Evolutionary conservation across 2,329 filamentous ascomycete genomes (phyloP).

Genomic region (Moelleriella libera): DNA sequence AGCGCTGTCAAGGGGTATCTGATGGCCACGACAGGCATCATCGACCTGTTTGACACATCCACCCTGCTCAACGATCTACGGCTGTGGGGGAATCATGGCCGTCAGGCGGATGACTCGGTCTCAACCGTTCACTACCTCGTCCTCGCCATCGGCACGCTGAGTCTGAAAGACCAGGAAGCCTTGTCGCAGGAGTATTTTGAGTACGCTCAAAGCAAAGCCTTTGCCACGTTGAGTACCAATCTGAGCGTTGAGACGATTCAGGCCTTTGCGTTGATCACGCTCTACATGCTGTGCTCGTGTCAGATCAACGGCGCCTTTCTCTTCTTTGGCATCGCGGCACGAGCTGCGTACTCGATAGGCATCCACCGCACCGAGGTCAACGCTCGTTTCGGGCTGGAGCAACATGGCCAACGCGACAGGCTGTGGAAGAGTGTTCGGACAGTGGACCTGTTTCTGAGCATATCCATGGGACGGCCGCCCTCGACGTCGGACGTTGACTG

Average conservation of each 20-base stretch:
- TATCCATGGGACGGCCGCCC: conserved; percentile 39
- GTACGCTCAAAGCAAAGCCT: conserved; percentile 30
- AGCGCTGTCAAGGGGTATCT: conserved; percentile 21
- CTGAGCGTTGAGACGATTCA: conserved; percentile 35
- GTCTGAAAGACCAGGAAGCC: conserved; percentile 19
- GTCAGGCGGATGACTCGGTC: conserved; percentile 19
- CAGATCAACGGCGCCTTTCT: conserved; percentile 41
- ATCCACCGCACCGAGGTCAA: conserved; percentile 40
- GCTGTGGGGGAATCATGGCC: conserved; percentile 23
- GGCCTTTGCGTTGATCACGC: conserved; percentile 32
- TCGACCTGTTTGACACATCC: conserved; percentile 31
- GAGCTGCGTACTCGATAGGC: conserved; percentile 38
- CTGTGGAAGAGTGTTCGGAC: conserved; percentile 40
- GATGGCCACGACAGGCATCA: conserved; percentile 27
- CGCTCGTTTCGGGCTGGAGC: conserved; percentile 29
- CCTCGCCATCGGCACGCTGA: conserved; percentile 33
- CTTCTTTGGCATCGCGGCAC: conserved; percentile 37
- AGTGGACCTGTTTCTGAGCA: conserved; percentile 36
- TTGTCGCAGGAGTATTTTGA: conserved; percentile 32
- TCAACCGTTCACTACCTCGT: conserved; percentile 34
- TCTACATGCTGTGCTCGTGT: conserved; percentile 40
- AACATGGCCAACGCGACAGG: conserved; percentile 29
- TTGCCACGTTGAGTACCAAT: conserved; percentile 28
- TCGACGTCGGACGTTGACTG: conserved; percentile 39
- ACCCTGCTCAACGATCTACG: conserved; percentile 24